Evolutionary conservation across 805 yeast species (phyloP), one percentile per base, ranked within the genome.

Genomic region (Candida boleticola): DNA sequence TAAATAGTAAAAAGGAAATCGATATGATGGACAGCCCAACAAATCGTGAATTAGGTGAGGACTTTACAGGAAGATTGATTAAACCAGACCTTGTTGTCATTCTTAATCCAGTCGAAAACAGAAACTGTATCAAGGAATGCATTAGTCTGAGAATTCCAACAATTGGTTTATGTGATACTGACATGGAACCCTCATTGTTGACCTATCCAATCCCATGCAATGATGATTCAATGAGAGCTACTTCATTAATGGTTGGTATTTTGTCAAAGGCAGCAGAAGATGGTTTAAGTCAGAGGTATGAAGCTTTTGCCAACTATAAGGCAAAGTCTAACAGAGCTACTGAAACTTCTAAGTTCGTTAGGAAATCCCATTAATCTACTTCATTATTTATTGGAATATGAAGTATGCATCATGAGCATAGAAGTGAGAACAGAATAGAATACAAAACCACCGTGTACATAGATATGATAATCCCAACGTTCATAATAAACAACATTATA

Each of bases 171-270:
- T 81, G 93, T 48, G 99, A 93, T 66, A 90, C 98, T 18, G 92
- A 93, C 64, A 82, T 85, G 60, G 97, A 93, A 59, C 95, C 97
- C 6, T 78, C 86, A 13, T 68, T 85, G 52, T 86, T 92, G 41
- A 89, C 97, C 1, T 93, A 93, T 58, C 95, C 98, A 39, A 86
- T 93, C 51, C 98, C 98, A 14, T 95, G 95, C 48, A 93, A 93
- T 60, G 98, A 93, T 61, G 97, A 90, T 61, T 84, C 95, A 5
- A 68, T 80, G 44, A 79, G 99, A 62, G 78, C 95, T 5, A 80
- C 85, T 7, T 83, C 87, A 49, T 71, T 93, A 50, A 76, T 93
- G 52, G 68, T 81, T 41, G 97, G 98, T 45, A 82, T 90, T 16
- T 73, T 93, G 47, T 82, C 93, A 18, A 83, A 77, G 57, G 90